Evolutionary conservation across 2,329 filamentous ascomycete genomes (phyloP), one percentile per base, ranked within the genome.

Genomic region (Nigrograna mackinnonii): DNA sequence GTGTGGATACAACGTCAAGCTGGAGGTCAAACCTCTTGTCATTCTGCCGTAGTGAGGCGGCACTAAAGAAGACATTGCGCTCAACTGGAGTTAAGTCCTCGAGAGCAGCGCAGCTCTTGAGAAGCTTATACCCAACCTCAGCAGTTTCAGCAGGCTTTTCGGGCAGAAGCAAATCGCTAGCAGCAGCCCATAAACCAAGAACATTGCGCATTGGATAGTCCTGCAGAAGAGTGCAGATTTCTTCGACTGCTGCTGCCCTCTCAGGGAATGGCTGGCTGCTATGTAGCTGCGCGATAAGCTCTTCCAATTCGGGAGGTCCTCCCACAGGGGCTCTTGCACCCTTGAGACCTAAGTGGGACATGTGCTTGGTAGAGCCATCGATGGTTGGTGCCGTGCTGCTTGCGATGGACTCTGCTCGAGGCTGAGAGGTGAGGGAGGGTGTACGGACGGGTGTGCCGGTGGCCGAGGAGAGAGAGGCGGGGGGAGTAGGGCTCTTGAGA

Each of bases 41-140:
- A 30, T 47, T 53, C 34, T 60, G 55, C 43, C 55, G 58, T 24
- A 56, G 41, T 11, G 52, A 55, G 3, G 65, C 64, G 3, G 64
- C 64, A 19, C 65, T 57, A 47, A 70, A 71, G 53, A 71, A 66
- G 49, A 66, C 50, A 39, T 53, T 63, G 49, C 68, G 64, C 52
- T 71, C 68, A 28, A 66, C 50, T 3, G 62, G 46, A 5, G 56
- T 60, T 35, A 71, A 50, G 21, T 65, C 57, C 18, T 60, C 48
- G n/a, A 64, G 50, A 11, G 59, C 52, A 3, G 60, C 65, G 35
- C 66, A 68, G 45, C 56, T 52, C 24, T 54, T 51, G 26, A 72
- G 59, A 1, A 72, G 58, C 39, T 45, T 58, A 50, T 64, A 69
- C 2, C 62, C 68, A 17, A 55, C 60, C 14, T 60, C 52, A 11